Conservation (phyloP, 805 yeast genomes). For the Spathaspora arborariae region DNA sequence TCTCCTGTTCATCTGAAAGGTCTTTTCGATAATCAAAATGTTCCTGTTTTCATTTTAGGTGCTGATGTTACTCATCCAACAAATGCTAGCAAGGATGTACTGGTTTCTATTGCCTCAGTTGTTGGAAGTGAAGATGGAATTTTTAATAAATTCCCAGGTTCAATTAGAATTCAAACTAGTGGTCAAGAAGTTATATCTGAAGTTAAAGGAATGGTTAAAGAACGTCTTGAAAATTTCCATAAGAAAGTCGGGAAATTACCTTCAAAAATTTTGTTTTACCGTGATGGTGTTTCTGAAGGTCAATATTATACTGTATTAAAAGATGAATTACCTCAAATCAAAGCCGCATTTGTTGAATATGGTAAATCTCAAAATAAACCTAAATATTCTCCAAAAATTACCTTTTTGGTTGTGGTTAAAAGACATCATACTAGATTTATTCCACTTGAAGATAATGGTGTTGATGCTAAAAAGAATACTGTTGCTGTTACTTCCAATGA, state of each 20-base stretch:
- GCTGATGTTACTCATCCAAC: conserved; percentile 11
- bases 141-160: conserved; percentile 9
- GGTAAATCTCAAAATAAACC: conserved; percentile 4
- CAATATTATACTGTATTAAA: conserved; percentile 9
- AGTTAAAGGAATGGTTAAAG: conserved; percentile 7
- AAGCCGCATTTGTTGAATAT: conserved; percentile 7
- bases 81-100: conserved; percentile 1
- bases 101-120: conserved; percentile 9
- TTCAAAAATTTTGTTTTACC: conserved; percentile 6
- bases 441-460: conserved; percentile 6
- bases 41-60: conserved; percentile 9
- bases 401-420: conserved; percentile 9
- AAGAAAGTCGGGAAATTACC: conserved; percentile 7
- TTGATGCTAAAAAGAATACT: conserved; percentile 3
- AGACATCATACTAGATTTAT: conserved; percentile 10
- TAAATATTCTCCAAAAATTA: conserved; percentile 5
- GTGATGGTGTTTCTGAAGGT: conserved; percentile 11
- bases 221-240: conserved; percentile 7
- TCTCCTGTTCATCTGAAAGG: conserved; percentile 2
- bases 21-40: conserved; percentile 3
- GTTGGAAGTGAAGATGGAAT: conserved; percentile 9
- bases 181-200: conserved; percentile 8
- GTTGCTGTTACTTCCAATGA: conserved; percentile 8
- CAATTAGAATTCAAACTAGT: conserved; percentile 7
- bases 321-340: conserved; percentile 8